phyloP scores from a whole-genome alignment of 305 asterid species.

The Fraxinus sp. region DNA sequence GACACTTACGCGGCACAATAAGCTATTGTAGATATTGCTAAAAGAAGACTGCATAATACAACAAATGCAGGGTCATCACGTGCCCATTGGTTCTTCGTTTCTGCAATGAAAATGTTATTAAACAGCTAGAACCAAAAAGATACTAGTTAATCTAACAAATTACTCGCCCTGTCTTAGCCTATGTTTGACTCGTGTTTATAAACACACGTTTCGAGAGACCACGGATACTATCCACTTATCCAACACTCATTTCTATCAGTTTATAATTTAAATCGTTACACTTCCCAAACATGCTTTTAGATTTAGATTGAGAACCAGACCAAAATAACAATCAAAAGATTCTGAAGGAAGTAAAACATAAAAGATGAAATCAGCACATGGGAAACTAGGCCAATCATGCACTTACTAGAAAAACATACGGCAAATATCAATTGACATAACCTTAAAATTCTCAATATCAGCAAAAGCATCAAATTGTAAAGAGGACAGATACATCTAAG shows the following conservation, averaged over 20 bases:
- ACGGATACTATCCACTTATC: background rate
- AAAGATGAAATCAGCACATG: slow-evolving; percentile 10
- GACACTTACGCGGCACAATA: slow-evolving; percentile 92
- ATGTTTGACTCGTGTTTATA: background rate
- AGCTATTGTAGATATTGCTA: slow-evolving; percentile 66
- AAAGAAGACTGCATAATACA: slow-evolving; percentile 80
- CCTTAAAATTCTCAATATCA: background rate
- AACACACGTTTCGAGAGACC: background rate
- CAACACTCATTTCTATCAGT: background rate
- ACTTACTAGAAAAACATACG: background rate
- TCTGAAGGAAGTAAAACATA: background rate
- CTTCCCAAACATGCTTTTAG: background rate
- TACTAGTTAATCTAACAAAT: slow-evolving; percentile 15
- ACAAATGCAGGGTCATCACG: slow-evolving; percentile 99
- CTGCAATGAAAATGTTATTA: slow-evolving; percentile 44
- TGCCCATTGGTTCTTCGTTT: slow-evolving; percentile 99
- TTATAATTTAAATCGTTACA: background rate
- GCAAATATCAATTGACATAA: background rate
- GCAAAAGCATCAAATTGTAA: background rate
- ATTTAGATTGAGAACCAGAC: background rate
- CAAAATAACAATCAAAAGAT: background rate
- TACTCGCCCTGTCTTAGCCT: background rate
- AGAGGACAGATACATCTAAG: background rate
- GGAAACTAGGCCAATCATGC: slow-evolving; percentile 4
- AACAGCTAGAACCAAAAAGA: slow-evolving; percentile 18